Evolutionary conservation across 176 grass and related monocot species (phyloP).

Genomic region (Saccharum spontaneum): DNA sequence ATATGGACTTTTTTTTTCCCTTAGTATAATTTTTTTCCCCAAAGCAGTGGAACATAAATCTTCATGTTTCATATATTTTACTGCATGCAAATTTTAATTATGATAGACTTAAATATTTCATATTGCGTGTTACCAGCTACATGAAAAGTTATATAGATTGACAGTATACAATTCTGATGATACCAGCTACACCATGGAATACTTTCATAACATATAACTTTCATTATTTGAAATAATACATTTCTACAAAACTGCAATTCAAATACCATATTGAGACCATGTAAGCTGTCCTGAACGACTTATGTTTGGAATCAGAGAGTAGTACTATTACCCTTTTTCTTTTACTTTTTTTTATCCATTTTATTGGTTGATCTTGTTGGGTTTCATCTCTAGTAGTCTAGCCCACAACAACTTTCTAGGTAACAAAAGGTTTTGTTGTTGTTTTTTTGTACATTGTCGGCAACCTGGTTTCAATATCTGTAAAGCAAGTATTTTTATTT

Average conservation of each 20-base stretch:
- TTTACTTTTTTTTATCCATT: neutral
- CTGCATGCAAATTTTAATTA: neutral
- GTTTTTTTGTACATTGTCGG: neutral
- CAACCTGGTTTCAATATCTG: neutral
- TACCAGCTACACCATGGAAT: neutral
- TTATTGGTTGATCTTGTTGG: neutral
- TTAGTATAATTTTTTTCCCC: neutral
- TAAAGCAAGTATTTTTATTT: conserved; percentile 15
- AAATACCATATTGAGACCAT: neutral
- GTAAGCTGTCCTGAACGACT: neutral
- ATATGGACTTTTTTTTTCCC: neutral
- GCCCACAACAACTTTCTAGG: neutral
- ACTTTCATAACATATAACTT: neutral
- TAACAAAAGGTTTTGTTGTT: neutral
- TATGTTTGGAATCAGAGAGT: neutral
- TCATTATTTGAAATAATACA: neutral
- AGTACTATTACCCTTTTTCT: neutral
- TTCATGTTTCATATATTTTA: conserved; percentile 5
- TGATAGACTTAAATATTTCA: neutral
- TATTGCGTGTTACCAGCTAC: neutral
- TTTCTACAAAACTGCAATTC: neutral
- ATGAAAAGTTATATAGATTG: neutral
- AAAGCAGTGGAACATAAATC: neutral
- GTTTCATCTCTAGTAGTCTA: neutral
- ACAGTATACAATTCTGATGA: neutral